Conservation (phyloP, 129 eudicot species). For the Chrysanthemum seticuspe region DNA sequence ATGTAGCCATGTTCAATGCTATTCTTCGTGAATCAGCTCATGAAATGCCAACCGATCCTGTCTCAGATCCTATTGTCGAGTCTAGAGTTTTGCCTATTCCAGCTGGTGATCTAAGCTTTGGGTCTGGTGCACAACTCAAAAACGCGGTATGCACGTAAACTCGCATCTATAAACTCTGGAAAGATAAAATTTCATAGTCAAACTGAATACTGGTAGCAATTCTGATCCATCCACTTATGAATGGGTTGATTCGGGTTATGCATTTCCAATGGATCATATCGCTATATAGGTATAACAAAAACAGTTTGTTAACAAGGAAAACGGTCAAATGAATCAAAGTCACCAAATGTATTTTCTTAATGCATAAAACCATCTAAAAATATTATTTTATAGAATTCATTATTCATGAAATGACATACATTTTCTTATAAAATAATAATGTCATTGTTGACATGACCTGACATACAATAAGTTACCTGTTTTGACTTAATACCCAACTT, state of each 20-base stretch:
- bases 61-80: slow-evolving; percentile 95
- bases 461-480: neutral
- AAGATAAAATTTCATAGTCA: neutral
- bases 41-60: slow-evolving; percentile 97
- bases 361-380: neutral
- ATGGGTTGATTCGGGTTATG: neutral
- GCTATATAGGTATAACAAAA: neutral
- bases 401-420: too few relatives aligned
- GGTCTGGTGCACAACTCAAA: slow-evolving; percentile 97
- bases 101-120: slow-evolving; percentile 94
- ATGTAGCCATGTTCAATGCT: slow-evolving; percentile 98
- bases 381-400: too few relatives aligned
- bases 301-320: neutral
- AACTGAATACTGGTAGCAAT: neutral
- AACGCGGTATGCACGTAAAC: slow-evolving; percentile 61
- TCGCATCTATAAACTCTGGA: neutral
- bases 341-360: neutral
- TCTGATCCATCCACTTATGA: neutral
- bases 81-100: slow-evolving; percentile 88
- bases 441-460: neutral
- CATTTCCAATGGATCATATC: neutral
- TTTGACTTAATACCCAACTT: neutral
- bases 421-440: too few relatives aligned
- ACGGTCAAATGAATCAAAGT: neutral
- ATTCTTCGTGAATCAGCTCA: slow-evolving; percentile 93